Conservation (phyloP, 208 protist genomes). For the Leishmania lainsoni region DNA sequence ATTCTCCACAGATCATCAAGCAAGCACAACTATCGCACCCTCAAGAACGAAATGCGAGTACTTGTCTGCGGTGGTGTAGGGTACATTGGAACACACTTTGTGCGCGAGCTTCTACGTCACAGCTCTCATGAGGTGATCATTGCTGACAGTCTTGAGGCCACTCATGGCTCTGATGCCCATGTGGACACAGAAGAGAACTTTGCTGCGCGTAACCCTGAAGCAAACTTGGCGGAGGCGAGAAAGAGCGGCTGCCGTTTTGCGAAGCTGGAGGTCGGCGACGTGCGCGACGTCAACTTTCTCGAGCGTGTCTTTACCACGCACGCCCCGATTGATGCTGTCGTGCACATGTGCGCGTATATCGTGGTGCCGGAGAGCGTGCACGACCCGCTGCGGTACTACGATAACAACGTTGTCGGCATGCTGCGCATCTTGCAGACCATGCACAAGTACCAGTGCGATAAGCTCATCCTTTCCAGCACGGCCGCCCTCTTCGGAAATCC, state of each 20-base stretch:
- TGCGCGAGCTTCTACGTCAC: slow-evolving; percentile 88
- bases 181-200: slow-evolving; percentile 64
- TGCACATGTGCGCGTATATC: slow-evolving; percentile 96
- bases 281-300: slow-evolving; percentile 82
- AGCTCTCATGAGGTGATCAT: slow-evolving; percentile 92
- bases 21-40: neutral
- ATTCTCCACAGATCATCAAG: neutral
- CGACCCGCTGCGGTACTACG: slow-evolving; percentile 95
- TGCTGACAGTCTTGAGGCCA: slow-evolving; percentile 91
- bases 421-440: slow-evolving; percentile 94
- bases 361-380: slow-evolving; percentile 93
- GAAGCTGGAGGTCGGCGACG: slow-evolving; percentile 78
- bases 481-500: slow-evolving; percentile 94
- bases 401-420: slow-evolving; percentile 97
- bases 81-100: slow-evolving; percentile 98
- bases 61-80: slow-evolving; percentile 97
- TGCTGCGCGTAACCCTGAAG: slow-evolving; percentile 18
- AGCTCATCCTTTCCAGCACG: slow-evolving; percentile 97
- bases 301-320: slow-evolving; percentile 90
- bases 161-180: slow-evolving; percentile 64
- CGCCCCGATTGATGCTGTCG: slow-evolving; percentile 86
- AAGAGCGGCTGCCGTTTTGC: slow-evolving; percentile 41
- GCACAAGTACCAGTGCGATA: slow-evolving; percentile 87
- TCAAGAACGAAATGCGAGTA: slow-evolving; percentile 64
- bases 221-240: slow-evolving; percentile 18